These are phyloP conservation scores for Peribolospora kevripleyi DNA, from an alignment of 768 basidiomycete genomes.

Conservation along the genomic window DNA sequence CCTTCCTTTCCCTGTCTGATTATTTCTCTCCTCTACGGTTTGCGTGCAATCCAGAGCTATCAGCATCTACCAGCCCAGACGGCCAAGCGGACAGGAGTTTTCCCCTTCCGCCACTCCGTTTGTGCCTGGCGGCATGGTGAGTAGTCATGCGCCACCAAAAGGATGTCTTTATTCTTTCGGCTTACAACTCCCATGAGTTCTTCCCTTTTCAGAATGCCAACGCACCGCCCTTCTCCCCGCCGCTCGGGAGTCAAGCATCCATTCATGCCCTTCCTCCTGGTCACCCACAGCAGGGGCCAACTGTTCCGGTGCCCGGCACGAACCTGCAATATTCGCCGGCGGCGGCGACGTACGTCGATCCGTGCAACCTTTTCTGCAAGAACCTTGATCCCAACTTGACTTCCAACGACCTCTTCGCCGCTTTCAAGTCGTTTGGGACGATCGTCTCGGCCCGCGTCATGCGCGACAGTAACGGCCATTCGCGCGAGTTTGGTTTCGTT, in stretches of 20 bases:
- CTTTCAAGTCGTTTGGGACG: slow-evolving; percentile 53
- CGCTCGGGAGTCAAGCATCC: slow-evolving; percentile 5
- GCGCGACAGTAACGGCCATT: slow-evolving; percentile 53
- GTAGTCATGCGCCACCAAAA: slow-evolving; percentile 15
- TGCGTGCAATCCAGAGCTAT: slow-evolving; percentile 29
- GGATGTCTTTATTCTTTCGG: too few relatives aligned
- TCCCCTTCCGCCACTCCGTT: slow-evolving; percentile 50
- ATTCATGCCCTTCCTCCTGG: slow-evolving; percentile 27
- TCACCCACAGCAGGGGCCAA: slow-evolving; percentile 68
- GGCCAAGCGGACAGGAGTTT: slow-evolving; percentile 40
- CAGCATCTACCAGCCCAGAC: slow-evolving; percentile 36
- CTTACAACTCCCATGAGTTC: background rate
- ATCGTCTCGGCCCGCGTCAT: slow-evolving; percentile 87
- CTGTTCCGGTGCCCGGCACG: slow-evolving; percentile 15
- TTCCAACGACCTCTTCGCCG: slow-evolving; percentile 56
- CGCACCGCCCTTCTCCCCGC: background rate
- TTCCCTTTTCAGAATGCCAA: slow-evolving; percentile 5
- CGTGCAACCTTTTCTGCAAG: slow-evolving; percentile 23
- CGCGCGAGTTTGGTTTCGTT: slow-evolving; percentile 72
- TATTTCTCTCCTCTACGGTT: background rate
- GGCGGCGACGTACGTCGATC: background rate
- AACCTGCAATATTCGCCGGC: background rate
- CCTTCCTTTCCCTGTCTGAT: background rate
- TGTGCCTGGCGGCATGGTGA: slow-evolving; percentile 40
- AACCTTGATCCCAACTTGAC: slow-evolving; percentile 66